Conservation (phyloP, 768 basidiomycete species). For the Cyclocybe aegerita region DNA sequence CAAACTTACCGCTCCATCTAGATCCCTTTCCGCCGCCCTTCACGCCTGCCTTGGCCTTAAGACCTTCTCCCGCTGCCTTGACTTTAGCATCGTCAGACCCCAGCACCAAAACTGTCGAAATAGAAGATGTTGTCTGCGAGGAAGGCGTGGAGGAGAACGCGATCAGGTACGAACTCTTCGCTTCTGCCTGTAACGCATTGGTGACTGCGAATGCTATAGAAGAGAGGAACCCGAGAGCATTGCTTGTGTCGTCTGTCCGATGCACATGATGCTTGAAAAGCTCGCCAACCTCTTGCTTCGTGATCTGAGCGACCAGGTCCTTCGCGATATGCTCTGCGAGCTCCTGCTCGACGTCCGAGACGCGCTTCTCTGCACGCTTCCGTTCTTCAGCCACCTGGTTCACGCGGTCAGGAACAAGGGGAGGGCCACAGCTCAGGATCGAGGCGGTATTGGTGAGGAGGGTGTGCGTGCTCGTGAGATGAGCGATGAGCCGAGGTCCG, state of each 20-base stretch:
- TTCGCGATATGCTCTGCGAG: conserved; percentile 51
- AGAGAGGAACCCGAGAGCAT: conserved; percentile 59
- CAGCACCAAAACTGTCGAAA: conserved; percentile 57
- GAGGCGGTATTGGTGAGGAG: conserved; percentile 55
- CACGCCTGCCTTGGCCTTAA: conserved; percentile 57
- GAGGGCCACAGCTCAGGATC: conserved; percentile 65
- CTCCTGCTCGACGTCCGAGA: conserved; percentile 68
- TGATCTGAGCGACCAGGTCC: conserved; percentile 29
- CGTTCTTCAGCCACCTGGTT: conserved; percentile 66
- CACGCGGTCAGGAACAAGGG: conserved; percentile 69
- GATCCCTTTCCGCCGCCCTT: conserved; percentile 80
- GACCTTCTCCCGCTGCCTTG: conserved; percentile 53
- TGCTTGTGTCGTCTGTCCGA: conserved; percentile 59
- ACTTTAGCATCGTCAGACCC: conserved; percentile 62
- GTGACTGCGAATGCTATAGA: conserved; percentile 51
- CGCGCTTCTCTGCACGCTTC: conserved; percentile 64
- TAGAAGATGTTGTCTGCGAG: conserved; percentile 46
- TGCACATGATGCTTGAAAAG: conserved; percentile 52
- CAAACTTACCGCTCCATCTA: conserved; percentile 75
- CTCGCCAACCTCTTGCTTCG: conserved; percentile 12
- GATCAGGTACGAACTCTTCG: conserved; percentile 37
- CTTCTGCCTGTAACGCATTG: conserved; percentile 18
- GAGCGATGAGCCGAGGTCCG: conserved; percentile 72
- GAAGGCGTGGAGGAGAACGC: conserved; percentile 65
- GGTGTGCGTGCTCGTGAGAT: conserved; percentile 59